Conservation (phyloP, 208 protist genomes). For the Zelonia costaricensis region DNA sequence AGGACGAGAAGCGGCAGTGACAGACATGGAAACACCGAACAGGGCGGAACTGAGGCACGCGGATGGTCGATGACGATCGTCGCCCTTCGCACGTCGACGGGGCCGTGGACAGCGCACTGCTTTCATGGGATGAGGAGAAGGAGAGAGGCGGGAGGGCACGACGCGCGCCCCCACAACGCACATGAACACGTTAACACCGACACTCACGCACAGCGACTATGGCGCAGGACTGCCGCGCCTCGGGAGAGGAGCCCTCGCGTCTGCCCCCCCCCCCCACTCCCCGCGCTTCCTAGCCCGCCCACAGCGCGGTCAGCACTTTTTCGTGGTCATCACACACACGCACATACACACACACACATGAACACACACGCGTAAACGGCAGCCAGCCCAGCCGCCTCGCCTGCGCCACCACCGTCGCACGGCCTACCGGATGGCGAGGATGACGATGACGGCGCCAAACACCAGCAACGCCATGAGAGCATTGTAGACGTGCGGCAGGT, state of each 20-base stretch:
- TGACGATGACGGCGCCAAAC: slow-evolving; percentile 43
- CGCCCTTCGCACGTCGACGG: too few relatives aligned
- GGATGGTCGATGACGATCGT: too few relatives aligned
- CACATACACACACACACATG: background rate
- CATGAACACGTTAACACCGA: background rate
- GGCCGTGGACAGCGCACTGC: too few relatives aligned
- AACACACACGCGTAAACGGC: background rate
- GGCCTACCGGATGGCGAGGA: slow-evolving; percentile 27
- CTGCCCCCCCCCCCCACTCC: too few relatives aligned
- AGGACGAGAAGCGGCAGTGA: too few relatives aligned
- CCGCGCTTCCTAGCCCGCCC: too few relatives aligned
- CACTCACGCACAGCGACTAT: background rate
- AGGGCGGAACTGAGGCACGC: too few relatives aligned
- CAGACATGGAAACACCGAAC: too few relatives aligned
- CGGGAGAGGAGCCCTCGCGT: too few relatives aligned
- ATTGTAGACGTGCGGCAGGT: slow-evolving; percentile 62
- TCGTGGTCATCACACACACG: too few relatives aligned
- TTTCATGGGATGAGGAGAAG: background rate
- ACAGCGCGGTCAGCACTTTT: too few relatives aligned
- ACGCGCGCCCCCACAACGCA: background rate
- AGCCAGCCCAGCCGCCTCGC: background rate
- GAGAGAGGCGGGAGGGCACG: background rate
- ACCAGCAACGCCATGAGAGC: slow-evolving; percentile 55
- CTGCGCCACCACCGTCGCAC: background rate
- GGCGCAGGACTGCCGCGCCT: background rate